phyloP scores from a whole-genome alignment of 2,329 filamentous ascomycete species.

The Nannizziopsis arthrosporioides region DNA sequence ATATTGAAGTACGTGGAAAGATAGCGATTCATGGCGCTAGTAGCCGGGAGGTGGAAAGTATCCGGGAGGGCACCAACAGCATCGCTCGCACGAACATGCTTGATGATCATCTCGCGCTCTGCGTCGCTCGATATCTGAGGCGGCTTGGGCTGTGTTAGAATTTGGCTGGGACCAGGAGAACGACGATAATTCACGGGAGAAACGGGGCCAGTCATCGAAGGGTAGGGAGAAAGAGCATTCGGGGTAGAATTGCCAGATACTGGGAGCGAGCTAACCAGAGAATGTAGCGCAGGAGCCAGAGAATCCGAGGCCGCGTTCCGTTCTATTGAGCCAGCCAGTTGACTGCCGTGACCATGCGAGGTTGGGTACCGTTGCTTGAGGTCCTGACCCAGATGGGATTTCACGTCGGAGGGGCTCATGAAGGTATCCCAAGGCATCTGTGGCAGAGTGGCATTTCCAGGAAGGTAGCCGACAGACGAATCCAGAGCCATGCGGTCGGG shows the following conservation, averaged over 20 bases:
- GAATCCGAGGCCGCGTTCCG: conserved; percentile 47
- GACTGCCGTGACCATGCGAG: conserved; percentile 47
- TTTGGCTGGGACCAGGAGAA: conserved; percentile 56
- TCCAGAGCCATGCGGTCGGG: conserved; percentile 66
- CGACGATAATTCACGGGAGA: conserved; percentile 58
- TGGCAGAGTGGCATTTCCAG: conserved; percentile 67
- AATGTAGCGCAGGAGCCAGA: conserved; percentile 54
- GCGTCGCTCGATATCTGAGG: conserved; percentile 77
- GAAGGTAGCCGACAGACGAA: conserved; percentile 59
- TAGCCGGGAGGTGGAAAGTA: conserved; percentile 74
- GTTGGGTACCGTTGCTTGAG: conserved; percentile 53
- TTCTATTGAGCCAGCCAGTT: conserved; percentile 59
- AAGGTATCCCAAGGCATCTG: conserved; percentile 89
- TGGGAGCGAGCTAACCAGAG: conserved; percentile 61
- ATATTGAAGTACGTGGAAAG: conserved; percentile 91
- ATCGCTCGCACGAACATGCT: conserved; percentile 73
- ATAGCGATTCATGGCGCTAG: conserved; percentile 76
- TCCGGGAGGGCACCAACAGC: conserved; percentile 72
- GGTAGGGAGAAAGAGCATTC: conserved; percentile 61
- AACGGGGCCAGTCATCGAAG: conserved; percentile 54
- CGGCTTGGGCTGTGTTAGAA: conserved; percentile 53
- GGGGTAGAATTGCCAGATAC: conserved; percentile 59
- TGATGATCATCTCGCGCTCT: conserved; percentile 70
- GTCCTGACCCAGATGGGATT: conserved; percentile 52
- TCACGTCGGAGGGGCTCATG: conserved; percentile 61